These are phyloP conservation scores for Flaveria robusta DNA, from an alignment of 129 eudicot genomes.

Conservation along the genomic window DNA sequence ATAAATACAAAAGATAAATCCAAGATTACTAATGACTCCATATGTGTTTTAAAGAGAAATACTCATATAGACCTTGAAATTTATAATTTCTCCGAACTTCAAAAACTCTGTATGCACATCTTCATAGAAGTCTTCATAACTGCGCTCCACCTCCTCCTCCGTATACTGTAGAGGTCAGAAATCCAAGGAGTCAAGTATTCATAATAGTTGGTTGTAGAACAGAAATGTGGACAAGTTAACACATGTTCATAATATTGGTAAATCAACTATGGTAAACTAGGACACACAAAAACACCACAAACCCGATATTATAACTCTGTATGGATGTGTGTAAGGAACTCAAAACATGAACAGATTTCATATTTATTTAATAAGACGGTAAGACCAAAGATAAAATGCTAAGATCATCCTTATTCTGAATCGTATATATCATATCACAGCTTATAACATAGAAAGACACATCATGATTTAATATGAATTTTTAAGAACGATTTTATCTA, in stretches of 20 bases:
- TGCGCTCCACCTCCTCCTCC: slow-evolving; percentile 85
- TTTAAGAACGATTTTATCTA: no score
- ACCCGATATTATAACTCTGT: slow-evolving; percentile 15
- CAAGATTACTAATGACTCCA: slow-evolving; percentile 9
- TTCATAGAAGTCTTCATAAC: slow-evolving; percentile 90
- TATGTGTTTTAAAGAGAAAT: not conserved
- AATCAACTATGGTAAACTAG: slow-evolving; percentile 12
- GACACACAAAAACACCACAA: slow-evolving; percentile 21
- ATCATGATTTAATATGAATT: not conserved
- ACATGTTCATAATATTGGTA: slow-evolving; percentile 15
- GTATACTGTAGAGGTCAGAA: slow-evolving; percentile 56
- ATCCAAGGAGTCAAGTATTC: slow-evolving; percentile 24
- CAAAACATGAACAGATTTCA: not conserved
- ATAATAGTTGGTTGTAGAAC: not conserved
- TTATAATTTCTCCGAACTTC: slow-evolving; percentile 89
- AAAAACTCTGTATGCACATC: slow-evolving; percentile 98
- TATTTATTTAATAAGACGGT: not conserved
- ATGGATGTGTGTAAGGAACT: not conserved
- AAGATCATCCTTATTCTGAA: not conserved
- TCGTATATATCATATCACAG: not conserved
- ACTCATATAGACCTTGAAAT: slow-evolving; percentile 64
- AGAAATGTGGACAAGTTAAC: not conserved
- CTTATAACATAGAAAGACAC: not conserved
- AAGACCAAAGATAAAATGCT: slow-evolving; percentile 16
- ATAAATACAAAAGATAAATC: slow-evolving; percentile 7